Evolutionary conservation across 2,329 filamentous ascomycete species (phyloP).

Genomic region (Calonectria honghensis): DNA sequence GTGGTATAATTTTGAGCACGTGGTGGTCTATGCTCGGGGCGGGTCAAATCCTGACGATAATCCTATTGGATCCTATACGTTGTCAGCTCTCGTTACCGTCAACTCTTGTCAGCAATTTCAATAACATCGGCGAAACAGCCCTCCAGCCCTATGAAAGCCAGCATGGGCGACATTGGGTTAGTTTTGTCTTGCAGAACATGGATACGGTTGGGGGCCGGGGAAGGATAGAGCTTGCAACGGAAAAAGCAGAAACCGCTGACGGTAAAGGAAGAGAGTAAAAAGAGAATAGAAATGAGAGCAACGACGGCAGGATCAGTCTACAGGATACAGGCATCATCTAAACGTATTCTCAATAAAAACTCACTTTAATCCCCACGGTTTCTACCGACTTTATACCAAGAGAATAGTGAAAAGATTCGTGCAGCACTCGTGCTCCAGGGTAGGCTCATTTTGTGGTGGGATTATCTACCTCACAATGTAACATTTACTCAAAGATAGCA

Average conservation of each 20-base stretch:
- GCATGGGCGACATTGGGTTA: background rate
- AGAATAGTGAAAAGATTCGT: background rate
- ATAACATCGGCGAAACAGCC: background rate
- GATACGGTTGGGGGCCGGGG: background rate
- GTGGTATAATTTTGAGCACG: background rate
- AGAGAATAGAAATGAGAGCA: background rate
- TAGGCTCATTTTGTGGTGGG: background rate
- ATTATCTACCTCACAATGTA: background rate
- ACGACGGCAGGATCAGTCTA: background rate
- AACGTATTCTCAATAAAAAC: background rate
- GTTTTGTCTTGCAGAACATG: background rate
- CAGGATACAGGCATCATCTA: background rate
- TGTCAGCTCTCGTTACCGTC: background rate
- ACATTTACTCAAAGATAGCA: background rate
- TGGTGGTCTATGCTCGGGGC: slow-evolving; percentile 8
- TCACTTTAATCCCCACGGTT: background rate
- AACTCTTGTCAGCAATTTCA: slow-evolving; percentile 7
- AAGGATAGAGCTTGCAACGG: background rate
- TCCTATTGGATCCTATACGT: slow-evolving; percentile 25
- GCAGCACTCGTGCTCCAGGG: background rate
- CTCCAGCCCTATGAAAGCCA: slow-evolving; percentile 8
- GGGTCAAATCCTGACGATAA: slow-evolving; percentile 9
- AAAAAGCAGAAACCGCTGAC: fast-evolving
- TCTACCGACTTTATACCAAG: background rate
- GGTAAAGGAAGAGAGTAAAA: too few relatives aligned